phyloP scores from a whole-genome alignment of 345 rosid species.

The Nephelium lappaceum region DNA sequence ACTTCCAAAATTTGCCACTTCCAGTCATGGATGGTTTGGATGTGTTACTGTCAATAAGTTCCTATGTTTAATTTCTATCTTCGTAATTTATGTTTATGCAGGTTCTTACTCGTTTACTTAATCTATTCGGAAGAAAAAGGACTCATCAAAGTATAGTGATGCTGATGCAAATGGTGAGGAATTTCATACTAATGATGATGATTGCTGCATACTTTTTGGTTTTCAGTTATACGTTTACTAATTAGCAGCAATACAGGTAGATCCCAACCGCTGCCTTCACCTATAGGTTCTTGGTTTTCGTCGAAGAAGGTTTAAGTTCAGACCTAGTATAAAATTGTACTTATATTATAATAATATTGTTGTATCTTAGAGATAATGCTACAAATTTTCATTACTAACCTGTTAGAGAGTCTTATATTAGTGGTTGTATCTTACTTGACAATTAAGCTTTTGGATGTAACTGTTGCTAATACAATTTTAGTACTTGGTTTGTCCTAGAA shows the following conservation, averaged over 20 bases:
- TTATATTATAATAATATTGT: background rate
- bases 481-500: too few relatives aligned
- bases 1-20: constrained; percentile 56
- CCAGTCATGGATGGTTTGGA: constrained; percentile 83
- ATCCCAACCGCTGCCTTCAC: constrained; percentile 45
- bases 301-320: constrained; percentile 64
- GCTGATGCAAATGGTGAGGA: constrained; percentile 58
- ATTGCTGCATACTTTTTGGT: constrained; percentile 14
- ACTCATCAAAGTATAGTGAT: constrained; percentile 43
- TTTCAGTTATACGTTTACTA: constrained; percentile 14
- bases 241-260: constrained; percentile 49
- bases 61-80: background rate
- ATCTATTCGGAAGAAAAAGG: constrained; percentile 54
- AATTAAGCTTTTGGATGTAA: too few relatives aligned
- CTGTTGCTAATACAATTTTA: too few relatives aligned
- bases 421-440: too few relatives aligned
- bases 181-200: constrained; percentile 12
- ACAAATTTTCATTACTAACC: too few relatives aligned
- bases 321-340: background rate
- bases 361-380: background rate
- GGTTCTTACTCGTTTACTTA: constrained; percentile 12
- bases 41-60: constrained; percentile 54
- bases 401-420: too few relatives aligned
- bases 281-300: constrained; percentile 77
- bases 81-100: background rate